Evolutionary conservation across 2,329 filamentous ascomycete genomes (phyloP).

Genomic region (Scedosporium dehoogii): DNA sequence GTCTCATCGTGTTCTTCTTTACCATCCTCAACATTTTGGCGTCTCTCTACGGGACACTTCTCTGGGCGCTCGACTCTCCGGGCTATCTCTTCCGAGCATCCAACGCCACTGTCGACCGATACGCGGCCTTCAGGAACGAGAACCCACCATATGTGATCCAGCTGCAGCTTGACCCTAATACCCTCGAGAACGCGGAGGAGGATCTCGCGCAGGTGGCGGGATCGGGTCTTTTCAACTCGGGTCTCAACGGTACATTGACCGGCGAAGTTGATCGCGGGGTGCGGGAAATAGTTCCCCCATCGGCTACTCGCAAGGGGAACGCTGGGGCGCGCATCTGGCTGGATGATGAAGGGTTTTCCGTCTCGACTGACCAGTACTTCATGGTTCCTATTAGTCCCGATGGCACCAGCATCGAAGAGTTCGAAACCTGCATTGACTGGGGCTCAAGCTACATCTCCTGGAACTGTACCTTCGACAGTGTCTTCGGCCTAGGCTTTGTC

Average conservation of each 20-base stretch:
- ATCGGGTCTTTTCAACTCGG: background rate
- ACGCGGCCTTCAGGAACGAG: background rate
- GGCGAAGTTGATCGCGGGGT: background rate
- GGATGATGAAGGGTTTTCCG: background rate
- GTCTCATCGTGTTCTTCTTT: background rate
- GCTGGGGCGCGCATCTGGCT: background rate
- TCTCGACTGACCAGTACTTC: background rate
- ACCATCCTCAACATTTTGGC: background rate
- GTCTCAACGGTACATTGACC: background rate
- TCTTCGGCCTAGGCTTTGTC: too few relatives aligned
- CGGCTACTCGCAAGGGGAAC: background rate
- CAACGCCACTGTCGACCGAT: background rate
- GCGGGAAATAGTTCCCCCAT: background rate
- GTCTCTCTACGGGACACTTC: background rate
- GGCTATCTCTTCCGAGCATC: background rate
- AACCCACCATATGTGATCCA: background rate
- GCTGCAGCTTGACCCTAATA: background rate
- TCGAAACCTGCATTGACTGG: background rate
- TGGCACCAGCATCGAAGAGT: background rate
- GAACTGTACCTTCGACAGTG: background rate
- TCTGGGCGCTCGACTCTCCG: background rate
- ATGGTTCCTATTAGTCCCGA: background rate
- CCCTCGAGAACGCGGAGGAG: background rate
- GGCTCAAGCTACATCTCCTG: background rate
- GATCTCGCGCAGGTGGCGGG: background rate